Evolutionary conservation across 2,329 filamentous ascomycete species (phyloP).

Genomic region (Orbilia blumenaviensis): DNA sequence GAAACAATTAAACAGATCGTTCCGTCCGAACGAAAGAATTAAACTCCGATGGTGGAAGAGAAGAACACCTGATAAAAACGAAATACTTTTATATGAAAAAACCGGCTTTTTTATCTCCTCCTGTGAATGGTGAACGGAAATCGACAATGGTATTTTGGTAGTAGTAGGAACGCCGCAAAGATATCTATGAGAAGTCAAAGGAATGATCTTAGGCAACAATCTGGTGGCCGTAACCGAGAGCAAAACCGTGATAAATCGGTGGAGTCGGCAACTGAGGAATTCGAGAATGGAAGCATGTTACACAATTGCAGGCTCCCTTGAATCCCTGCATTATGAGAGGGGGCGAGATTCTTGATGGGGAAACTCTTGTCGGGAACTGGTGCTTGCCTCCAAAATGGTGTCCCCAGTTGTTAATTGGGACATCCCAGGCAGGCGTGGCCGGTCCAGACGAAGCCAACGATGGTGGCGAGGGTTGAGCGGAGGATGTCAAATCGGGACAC

Average conservation of each 20-base stretch:
- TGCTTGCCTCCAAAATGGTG: constrained; percentile 64
- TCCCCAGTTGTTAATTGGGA: constrained; percentile 63
- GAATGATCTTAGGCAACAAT: constrained; percentile 54
- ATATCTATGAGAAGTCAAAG: constrained; percentile 44
- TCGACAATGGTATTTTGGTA: constrained; percentile 8
- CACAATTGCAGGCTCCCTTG: constrained; percentile 63
- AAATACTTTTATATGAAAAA: constrained; percentile 48
- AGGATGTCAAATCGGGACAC: constrained; percentile 57
- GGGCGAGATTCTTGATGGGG: constrained; percentile 59
- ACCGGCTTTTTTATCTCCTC: constrained; percentile 53
- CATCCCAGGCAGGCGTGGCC: constrained; percentile 66
- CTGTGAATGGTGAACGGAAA: constrained; percentile 55
- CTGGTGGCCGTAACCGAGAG: constrained; percentile 47
- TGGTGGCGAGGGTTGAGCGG: constrained; percentile 64
- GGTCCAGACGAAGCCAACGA: constrained; percentile 67
- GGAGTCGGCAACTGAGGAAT: constrained; percentile 18
- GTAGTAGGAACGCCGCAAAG: constrained; percentile 58
- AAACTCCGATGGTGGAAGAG: constrained; percentile 59
- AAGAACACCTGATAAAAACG: constrained; percentile 17
- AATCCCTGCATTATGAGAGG: constrained; percentile 58
- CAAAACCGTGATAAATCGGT: constrained; percentile 38
- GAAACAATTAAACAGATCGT: constrained; percentile 58
- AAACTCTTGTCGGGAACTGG: constrained; percentile 64
- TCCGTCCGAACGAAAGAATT: constrained; percentile 59
- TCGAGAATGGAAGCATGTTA: constrained; percentile 61